phyloP scores from a whole-genome alignment of 106 monocot species.

The Triglochin maritima region DNA sequence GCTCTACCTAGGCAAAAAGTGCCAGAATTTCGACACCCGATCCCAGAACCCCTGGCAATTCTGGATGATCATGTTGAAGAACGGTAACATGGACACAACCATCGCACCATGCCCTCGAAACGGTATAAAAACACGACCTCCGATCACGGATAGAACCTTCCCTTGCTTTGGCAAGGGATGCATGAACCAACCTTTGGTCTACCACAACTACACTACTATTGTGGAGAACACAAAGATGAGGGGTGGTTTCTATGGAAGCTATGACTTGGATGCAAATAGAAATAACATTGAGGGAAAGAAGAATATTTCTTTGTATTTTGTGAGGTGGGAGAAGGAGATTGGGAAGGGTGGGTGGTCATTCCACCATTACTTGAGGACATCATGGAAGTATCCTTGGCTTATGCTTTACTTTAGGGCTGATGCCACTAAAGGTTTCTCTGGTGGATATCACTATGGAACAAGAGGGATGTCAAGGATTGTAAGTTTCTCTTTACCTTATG shows the following conservation, averaged over 20 bases:
- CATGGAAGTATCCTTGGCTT: slow-evolving; percentile 69
- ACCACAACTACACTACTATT: slow-evolving; percentile 45
- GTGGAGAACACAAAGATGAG: slow-evolving; percentile 14
- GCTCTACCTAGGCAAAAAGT: slow-evolving; percentile 48
- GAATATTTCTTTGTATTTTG: slow-evolving; percentile 57
- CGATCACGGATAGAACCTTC: slow-evolving; percentile 39
- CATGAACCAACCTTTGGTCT: slow-evolving; percentile 76
- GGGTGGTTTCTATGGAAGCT: slow-evolving; percentile 54
- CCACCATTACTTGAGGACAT: slow-evolving; percentile 60
- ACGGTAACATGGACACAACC: slow-evolving; percentile 71
- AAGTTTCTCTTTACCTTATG: too few relatives aligned
- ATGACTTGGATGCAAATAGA: slow-evolving; percentile 36
- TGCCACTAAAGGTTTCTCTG: slow-evolving; percentile 65
- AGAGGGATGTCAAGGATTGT: slow-evolving; percentile 79
- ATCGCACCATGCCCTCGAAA: slow-evolving; percentile 48
- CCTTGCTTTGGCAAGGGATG: slow-evolving; percentile 76
- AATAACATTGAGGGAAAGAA: slow-evolving; percentile 2
- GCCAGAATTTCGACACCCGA: slow-evolving; percentile 46
- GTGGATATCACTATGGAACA: slow-evolving; percentile 71
- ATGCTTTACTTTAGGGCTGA: slow-evolving; percentile 85
- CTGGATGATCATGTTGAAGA: slow-evolving; percentile 96
- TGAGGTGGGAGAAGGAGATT: slow-evolving; percentile 69
- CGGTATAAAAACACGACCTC: slow-evolving; percentile 45
- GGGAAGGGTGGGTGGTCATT: slow-evolving; percentile 50
- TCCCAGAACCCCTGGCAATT: slow-evolving; percentile 50